Base-by-base conservation (phyloP, 768 basidiomycete genomes). In the Vararia minispora region DNA sequence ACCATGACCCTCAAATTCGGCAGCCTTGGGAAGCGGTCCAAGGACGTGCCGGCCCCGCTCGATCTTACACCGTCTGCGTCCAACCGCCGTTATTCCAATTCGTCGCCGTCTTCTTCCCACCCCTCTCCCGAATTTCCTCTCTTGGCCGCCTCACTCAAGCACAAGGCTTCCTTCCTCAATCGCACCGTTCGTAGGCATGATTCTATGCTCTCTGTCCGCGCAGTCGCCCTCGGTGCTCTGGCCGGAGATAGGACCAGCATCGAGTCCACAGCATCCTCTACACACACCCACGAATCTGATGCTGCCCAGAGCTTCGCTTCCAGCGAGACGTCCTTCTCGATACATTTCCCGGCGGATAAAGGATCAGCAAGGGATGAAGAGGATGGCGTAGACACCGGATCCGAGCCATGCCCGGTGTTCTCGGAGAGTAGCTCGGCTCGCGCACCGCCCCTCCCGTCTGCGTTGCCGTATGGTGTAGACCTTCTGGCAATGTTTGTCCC, bases 361-460 rank as follows among this genome's bases (percentile, higher is more conserved):
- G 28, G 18, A 44, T 4, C 44, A 49, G 33, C 47, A 40, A 21
- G 58, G 53, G 29, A 69, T 72, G 64, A 72, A 58, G 43, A 46
- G 73, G 59, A 9, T 22, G 38, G 36, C 32, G 33, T 39, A 11
- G 17, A 37, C 21, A 30, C n/a, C n/a, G n/a, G n/a, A n/a, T n/a
- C n/a, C n/a, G n/a, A n/a, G n/a, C n/a, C n/a, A n/a, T n/a, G n/a
- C n/a, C n/a, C n/a, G n/a, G n/a, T n/a, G n/a, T n/a, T n/a, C n/a
- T n/a, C n/a, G n/a, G n/a, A n/a, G n/a, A n/a, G n/a, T n/a, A n/a
- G n/a, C n/a, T n/a, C n/a, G n/a, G n/a, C n/a, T n/a, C n/a, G n/a
- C n/a, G n/a, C n/a, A n/a, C n/a, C n/a, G n/a, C n/a, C n/a, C n/a
- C n/a, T n/a, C n/a, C n/a, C n/a, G n/a, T n/a, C n/a, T n/a, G n/a